phyloP scores from a whole-genome alignment of 2,329 filamentous ascomycete genomes.

The Truncatella angustata region DNA sequence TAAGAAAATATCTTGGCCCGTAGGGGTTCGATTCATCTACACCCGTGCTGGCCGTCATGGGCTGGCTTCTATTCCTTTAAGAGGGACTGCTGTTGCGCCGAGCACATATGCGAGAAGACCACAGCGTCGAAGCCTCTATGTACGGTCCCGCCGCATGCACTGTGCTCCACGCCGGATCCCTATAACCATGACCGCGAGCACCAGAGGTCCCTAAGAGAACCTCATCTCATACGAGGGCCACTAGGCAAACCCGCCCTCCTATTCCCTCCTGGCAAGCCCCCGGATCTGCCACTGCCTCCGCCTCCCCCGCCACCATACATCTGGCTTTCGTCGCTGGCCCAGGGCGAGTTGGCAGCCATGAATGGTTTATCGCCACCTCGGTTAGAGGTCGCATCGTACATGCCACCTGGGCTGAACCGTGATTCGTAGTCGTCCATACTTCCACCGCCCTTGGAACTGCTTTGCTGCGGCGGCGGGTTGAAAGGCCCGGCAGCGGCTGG shows the following conservation, averaged over 20 bases:
- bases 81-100: too few species aligned
- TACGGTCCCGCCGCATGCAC: not conserved
- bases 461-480: constrained; percentile 38
- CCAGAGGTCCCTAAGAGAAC: not conserved
- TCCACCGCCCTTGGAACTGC: constrained; percentile 26
- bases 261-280: constrained; percentile 33
- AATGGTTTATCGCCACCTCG: constrained; percentile 37
- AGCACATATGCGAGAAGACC: too few species aligned
- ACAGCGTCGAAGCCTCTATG: not conserved
- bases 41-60: too few species aligned
- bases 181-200: not conserved
- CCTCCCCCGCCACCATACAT: constrained; percentile 35
- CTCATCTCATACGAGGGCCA: constrained; percentile 40
- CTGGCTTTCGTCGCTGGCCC: constrained; percentile 41
- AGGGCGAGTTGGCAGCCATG: constrained; percentile 46
- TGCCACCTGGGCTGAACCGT: constrained; percentile 43
- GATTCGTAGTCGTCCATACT: constrained; percentile 41
- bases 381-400: constrained; percentile 37
- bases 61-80: too few species aligned
- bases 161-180: constrained; percentile 2
- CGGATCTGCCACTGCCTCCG: constrained; percentile 33
- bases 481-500: constrained; percentile 48
- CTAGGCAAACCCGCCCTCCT: constrained; percentile 37
- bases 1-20: too few species aligned
- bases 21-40: too few species aligned